phyloP scores from a whole-genome alignment of 139 green algal genomes.

The Axilococcus clingmanii region DNA sequence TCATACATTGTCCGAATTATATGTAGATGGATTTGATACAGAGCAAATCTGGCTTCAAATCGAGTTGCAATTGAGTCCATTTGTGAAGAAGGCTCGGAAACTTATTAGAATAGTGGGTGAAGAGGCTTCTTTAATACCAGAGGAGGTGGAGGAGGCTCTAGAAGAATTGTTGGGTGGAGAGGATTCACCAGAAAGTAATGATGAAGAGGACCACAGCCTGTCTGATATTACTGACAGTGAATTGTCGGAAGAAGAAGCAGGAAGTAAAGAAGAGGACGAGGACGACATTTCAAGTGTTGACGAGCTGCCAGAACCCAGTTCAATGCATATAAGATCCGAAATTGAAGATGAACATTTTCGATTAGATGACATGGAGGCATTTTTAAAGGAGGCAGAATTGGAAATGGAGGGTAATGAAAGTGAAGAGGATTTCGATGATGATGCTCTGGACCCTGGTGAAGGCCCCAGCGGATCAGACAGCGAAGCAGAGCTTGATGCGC shows the following conservation, averaged over 20 bases:
- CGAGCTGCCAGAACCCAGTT: no score
- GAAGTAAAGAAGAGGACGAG: conserved; percentile 3
- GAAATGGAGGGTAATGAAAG: conserved; percentile 11
- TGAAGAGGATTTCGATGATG: conserved; percentile 12
- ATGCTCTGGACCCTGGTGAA: conserved; percentile 10
- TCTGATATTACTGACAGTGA: conserved; percentile 2
- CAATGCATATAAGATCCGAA: background rate
- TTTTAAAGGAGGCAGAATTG: conserved; percentile 72
- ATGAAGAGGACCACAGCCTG: background rate
- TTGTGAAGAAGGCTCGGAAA: conserved; percentile 17
- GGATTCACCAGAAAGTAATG: background rate
- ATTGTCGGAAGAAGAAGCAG: conserved; percentile 8
- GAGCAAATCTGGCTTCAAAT: conserved; percentile 69
- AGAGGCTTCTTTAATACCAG: conserved; percentile 21
- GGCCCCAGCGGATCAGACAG: conserved; percentile 11
- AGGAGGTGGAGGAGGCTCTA: conserved; percentile 29
- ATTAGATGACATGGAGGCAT: conserved; percentile 79
- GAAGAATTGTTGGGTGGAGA: conserved; percentile 16
- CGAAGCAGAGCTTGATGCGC: conserved; percentile 1
- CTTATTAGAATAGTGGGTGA: conserved; percentile 19
- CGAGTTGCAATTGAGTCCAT: conserved; percentile 22
- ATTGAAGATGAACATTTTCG: conserved; percentile 71
- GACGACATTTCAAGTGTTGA: background rate
- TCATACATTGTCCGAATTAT: conserved; percentile 15
- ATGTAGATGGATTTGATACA: conserved; percentile 53